phyloP scores from a whole-genome alignment of 2,329 filamentous ascomycete species.

The Penicillium sp. region DNA sequence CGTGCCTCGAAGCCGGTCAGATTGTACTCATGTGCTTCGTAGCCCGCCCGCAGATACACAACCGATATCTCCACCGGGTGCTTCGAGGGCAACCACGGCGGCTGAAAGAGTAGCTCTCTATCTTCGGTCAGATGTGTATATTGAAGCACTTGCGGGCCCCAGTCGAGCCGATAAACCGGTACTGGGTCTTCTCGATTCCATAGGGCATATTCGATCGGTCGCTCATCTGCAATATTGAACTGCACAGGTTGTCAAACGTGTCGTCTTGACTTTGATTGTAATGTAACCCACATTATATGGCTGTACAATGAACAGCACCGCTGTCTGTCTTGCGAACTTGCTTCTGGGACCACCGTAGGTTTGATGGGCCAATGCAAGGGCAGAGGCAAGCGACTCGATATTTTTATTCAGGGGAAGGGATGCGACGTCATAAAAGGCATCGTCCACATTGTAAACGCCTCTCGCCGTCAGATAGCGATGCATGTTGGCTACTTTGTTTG shows the following conservation, averaged over 20 bases:
- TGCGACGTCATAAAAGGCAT: conserved; percentile 1
- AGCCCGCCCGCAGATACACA: conserved; percentile 43
- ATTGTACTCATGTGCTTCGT: conserved; percentile 40
- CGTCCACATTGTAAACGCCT: conserved; percentile 22
- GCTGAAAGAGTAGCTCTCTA: conserved; percentile 36
- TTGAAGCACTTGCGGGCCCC: conserved; percentile 28
- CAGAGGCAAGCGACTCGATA: conserved; percentile 27
- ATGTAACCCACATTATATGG: conserved; percentile 29
- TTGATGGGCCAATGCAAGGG: conserved; percentile 32
- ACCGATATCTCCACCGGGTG: conserved; percentile 38
- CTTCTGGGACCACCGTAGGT: conserved; percentile 26
- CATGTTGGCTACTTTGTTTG: conserved; percentile 40
- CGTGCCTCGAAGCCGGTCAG: conserved; percentile 27
- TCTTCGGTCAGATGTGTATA: conserved; percentile 29
- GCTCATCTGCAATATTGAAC: conserved; percentile 45
- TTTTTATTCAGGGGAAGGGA: conserved; percentile 33
- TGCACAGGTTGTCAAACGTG: neutral
- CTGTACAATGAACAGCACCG: conserved; percentile 44
- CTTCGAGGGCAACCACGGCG: conserved; percentile 14
- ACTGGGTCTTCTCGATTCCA: conserved; percentile 32
- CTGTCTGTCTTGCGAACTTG: conserved; percentile 20
- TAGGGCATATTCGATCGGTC: conserved; percentile 44
- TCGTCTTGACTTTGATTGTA: neutral
- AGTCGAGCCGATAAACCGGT: conserved; percentile 37
- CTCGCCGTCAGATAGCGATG: conserved; percentile 33